Conservation (phyloP, 352 stramenopile species). For the Globisporangium spiculum region DNA sequence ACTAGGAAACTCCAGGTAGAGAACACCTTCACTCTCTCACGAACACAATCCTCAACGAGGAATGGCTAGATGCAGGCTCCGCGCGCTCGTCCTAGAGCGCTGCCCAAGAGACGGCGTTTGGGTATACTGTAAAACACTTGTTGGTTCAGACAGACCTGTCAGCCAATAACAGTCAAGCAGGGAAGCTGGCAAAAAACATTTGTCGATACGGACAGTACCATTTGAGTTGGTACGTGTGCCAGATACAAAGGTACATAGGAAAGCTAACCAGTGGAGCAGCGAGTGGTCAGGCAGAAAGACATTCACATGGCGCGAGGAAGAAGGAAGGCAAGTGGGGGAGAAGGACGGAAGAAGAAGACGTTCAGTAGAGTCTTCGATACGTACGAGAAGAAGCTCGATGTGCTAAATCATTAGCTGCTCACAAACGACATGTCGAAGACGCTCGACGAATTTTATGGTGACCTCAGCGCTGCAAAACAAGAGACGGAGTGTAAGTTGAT, state of each 20-base stretch:
- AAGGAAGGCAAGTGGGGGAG: background rate
- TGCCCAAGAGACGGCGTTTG: too few species aligned
- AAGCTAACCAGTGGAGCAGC: background rate
- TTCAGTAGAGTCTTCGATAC: background rate
- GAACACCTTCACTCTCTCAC: too few species aligned
- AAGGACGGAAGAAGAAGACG: slow-evolving; percentile 3
- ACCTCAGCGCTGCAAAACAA: background rate
- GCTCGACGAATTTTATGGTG: background rate
- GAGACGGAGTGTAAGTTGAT: background rate
- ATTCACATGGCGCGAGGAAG: background rate
- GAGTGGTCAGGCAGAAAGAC: background rate
- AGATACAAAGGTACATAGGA: too few species aligned
- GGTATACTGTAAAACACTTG: too few species aligned
- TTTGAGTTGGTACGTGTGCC: background rate
- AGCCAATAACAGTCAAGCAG: too few species aligned
- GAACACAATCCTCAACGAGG: too few species aligned
- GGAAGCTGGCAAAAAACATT: too few species aligned
- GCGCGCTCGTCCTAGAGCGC: too few species aligned
- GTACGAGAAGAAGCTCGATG: background rate
- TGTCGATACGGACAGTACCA: slow-evolving; percentile 5
- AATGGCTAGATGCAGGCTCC: too few species aligned
- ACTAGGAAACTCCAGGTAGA: too few species aligned
- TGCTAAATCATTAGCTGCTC: background rate
- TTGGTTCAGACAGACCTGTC: too few species aligned
- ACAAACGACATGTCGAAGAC: slow-evolving; percentile 1